Conservation (phyloP, 208 protist genomes). For the Leishmania turanica region DNA sequence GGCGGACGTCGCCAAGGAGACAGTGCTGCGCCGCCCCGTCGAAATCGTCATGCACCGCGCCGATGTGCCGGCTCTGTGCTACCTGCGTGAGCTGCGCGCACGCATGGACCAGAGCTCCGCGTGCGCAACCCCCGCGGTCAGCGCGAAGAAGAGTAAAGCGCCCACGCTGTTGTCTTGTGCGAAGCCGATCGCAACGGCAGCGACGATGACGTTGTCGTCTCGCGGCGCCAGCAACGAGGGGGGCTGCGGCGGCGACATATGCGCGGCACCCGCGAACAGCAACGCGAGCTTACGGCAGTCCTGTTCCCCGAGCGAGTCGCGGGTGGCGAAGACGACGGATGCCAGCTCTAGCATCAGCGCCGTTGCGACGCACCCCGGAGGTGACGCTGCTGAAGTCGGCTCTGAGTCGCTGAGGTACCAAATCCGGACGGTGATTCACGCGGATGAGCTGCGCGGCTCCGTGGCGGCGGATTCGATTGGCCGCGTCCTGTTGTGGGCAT, state of each 20-base stretch:
- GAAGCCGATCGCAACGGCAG: neutral
- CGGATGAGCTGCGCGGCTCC: conserved; percentile 33
- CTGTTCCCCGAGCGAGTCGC: neutral
- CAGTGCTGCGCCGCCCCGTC: conserved; percentile 40
- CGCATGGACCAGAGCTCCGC: conserved; percentile 26
- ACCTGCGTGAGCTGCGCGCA: conserved; percentile 59
- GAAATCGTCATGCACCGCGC: conserved; percentile 41
- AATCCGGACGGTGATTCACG: conserved; percentile 43
- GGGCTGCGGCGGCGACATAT: neutral
- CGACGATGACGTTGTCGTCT: conserved; percentile 3
- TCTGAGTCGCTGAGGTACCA: conserved; percentile 8
- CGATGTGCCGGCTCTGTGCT: conserved; percentile 62
- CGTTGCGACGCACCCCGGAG: too few species aligned
- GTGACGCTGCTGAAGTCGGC: neutral
- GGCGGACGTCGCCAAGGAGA: conserved; percentile 17
- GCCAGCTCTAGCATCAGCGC: too few species aligned
- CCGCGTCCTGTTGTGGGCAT: conserved; percentile 54
- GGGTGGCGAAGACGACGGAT: neutral
- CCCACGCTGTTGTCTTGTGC: neutral
- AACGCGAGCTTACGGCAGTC: neutral
- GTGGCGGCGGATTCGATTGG: conserved; percentile 36
- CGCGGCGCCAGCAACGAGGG: neutral
- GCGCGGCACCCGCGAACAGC: neutral
- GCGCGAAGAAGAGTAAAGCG: neutral
- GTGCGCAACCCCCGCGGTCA: neutral